Percentiles rank a stretch among this genome's conserved stretches.
Conservation (phyloP, 2,329 filamentous ascomycete genomes). For the Zymoseptoria passerinii region DNA sequence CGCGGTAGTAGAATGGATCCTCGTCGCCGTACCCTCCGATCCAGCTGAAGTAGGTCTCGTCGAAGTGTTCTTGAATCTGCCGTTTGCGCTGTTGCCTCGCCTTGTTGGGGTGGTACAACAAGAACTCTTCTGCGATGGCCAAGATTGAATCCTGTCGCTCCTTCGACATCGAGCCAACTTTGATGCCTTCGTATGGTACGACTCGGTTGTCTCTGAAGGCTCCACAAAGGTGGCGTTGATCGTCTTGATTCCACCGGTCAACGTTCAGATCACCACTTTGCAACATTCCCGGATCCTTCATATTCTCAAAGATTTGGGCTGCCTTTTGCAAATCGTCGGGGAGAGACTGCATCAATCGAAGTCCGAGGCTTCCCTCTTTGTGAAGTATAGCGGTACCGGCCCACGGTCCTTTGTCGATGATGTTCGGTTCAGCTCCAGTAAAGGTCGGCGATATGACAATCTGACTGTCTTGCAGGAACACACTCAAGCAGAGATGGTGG, state of each 20-base stretch:
- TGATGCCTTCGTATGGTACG: constrained; percentile 62
- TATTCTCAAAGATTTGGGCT: constrained; percentile 50
- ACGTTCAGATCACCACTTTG: constrained; percentile 36
- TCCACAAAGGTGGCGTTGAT: constrained; percentile 69
- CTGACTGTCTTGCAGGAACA: constrained; percentile 58
- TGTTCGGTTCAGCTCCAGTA: constrained; percentile 70
- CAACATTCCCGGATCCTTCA: constrained; percentile 60
- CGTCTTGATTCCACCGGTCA: constrained; percentile 70
- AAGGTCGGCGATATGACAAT: constrained; percentile 67
- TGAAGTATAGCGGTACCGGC: constrained; percentile 58
- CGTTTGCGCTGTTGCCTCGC: constrained; percentile 49
- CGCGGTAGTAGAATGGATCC: constrained; percentile 68
- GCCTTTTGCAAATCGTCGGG: constrained; percentile 36
- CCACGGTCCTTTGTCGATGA: constrained; percentile 58
- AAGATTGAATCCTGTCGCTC: constrained; percentile 49
- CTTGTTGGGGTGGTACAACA: constrained; percentile 56
- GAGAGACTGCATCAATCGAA: constrained; percentile 63
- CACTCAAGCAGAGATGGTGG: constrained; percentile 66
- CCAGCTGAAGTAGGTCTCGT: constrained; percentile 74
- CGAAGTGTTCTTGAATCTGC: constrained; percentile 47
- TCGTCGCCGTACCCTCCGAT: constrained; percentile 60
- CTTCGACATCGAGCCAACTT: constrained; percentile 42
- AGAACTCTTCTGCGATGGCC: constrained; percentile 54
- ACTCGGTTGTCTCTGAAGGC: constrained; percentile 71
- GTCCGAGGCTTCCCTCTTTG: constrained; percentile 54